A percentile compares a stretch with the other conserved stretches of the same genome.
Conservation (phyloP, 1,284 basidiomycete species). For the Fistulina hepatica region DNA sequence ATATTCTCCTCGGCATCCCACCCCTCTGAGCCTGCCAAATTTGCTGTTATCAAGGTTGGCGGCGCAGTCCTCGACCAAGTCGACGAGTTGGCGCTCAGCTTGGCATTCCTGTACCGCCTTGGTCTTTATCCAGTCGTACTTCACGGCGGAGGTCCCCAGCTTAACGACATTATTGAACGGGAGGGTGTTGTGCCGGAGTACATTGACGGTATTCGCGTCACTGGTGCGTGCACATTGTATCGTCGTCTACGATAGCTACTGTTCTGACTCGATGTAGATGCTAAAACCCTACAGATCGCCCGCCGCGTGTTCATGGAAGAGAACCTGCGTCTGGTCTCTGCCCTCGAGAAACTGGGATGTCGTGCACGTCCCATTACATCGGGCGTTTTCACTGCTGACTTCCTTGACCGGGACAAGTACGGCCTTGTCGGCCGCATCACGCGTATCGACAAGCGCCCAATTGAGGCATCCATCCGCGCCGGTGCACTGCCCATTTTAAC, state of each 20-base stretch:
- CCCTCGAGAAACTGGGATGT: slow-evolving; percentile 85
- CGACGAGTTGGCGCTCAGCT: slow-evolving; percentile 83
- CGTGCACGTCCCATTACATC: slow-evolving; percentile 92
- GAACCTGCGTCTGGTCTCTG: slow-evolving; percentile 85
- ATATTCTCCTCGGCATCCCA: slow-evolving; percentile 89
- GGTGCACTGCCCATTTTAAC: slow-evolving; percentile 91
- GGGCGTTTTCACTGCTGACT: slow-evolving; percentile 91
- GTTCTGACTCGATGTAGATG: slow-evolving; percentile 38
- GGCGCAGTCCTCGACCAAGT: slow-evolving; percentile 87
- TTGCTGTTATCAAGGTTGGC: slow-evolving; percentile 91
- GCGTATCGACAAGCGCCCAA: slow-evolving; percentile 84
- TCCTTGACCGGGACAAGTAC: slow-evolving; percentile 89
- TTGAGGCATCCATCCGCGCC: slow-evolving; percentile 89
- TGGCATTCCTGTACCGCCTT: slow-evolving; percentile 89
- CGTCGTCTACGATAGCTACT: slow-evolving; percentile 1
- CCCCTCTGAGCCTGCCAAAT: slow-evolving; percentile 75
- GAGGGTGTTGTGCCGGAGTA: slow-evolving; percentile 91
- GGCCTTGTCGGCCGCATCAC: slow-evolving; percentile 93
- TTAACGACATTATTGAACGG: slow-evolving; percentile 84
- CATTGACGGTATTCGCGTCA: slow-evolving; percentile 91
- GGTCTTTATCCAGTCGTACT: slow-evolving; percentile 91
- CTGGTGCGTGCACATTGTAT: slow-evolving; percentile 40
- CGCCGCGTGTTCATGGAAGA: slow-evolving; percentile 94
- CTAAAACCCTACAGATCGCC: slow-evolving; percentile 85
- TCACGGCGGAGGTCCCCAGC: slow-evolving; percentile 90